Percentiles rank a stretch among this genome's conserved stretches.
These are phyloP conservation scores for Ophiognomonia clavigignenti-juglandacearum DNA, from an alignment of 2,329 filamentous ascomycete species.

Conservation along the genomic window DNA sequence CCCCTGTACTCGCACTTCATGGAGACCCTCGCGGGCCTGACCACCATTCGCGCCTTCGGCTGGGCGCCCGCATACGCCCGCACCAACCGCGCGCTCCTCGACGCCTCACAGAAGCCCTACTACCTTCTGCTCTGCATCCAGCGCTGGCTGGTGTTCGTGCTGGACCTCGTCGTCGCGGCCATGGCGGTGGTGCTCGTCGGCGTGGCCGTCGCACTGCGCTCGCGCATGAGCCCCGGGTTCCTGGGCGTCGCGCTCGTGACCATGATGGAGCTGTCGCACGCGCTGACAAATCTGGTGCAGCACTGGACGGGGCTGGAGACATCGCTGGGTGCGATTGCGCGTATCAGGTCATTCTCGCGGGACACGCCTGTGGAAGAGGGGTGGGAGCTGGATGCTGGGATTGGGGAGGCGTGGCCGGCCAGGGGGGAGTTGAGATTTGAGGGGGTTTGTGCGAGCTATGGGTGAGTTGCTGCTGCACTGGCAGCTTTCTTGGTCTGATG, in stretches of 20 bases:
- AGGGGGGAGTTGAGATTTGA: conserved; percentile 6
- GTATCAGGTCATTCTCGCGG: conserved; percentile 48
- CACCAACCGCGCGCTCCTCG: conserved; percentile 36
- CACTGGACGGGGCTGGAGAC: conserved; percentile 56
- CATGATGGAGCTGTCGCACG: conserved; percentile 19
- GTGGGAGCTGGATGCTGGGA: conserved; percentile 6
- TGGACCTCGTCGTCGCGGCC: conserved; percentile 41
- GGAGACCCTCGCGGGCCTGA: conserved; percentile 41
- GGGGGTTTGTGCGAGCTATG: conserved; percentile 5
- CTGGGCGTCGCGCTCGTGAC: conserved; percentile 10
- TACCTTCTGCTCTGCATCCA: conserved; percentile 48
- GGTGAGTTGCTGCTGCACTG: not conserved
- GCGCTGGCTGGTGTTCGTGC: conserved; percentile 43
- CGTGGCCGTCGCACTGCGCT: conserved; percentile 28
- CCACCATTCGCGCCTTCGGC: conserved; percentile 43
- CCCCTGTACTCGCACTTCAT: conserved; percentile 23
- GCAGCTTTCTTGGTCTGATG: not conserved
- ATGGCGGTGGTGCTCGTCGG: conserved; percentile 39
- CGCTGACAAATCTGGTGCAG: conserved; percentile 37
- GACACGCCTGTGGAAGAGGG: conserved; percentile 34
- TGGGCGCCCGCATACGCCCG: conserved; percentile 38
- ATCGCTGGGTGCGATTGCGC: conserved; percentile 49
- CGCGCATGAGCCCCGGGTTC: not conserved
- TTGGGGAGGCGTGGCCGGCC: conserved; percentile 6
- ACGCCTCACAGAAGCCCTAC: conserved; percentile 44